phyloP scores from a whole-genome alignment of 768 basidiomycete species.

The Kwoniella dendrophila region DNA sequence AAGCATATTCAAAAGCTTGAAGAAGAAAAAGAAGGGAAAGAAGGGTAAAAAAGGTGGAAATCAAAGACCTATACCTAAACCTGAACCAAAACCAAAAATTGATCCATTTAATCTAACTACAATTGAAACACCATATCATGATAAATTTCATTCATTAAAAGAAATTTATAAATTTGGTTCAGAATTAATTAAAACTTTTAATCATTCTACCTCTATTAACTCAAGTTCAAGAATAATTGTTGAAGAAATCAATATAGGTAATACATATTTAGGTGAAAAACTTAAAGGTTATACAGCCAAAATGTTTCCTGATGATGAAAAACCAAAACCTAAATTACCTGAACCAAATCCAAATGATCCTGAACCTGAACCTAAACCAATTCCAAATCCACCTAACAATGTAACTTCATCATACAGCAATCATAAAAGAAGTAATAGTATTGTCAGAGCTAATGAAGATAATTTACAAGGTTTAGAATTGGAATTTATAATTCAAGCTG shows the following conservation, averaged over 20 bases:
- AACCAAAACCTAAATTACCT: not conserved
- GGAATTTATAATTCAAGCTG: conserved; percentile 70
- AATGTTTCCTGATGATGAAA: conserved; percentile 20
- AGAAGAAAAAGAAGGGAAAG: conserved; percentile 6
- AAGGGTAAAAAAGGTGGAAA: conserved; percentile 8
- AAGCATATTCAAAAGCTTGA: not conserved
- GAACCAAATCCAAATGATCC: not conserved
- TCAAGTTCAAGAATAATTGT: conserved; percentile 27
- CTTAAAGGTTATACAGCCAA: conserved; percentile 46
- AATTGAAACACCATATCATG: conserved; percentile 48
- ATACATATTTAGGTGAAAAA: conserved; percentile 43
- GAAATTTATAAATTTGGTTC: conserved; percentile 48
- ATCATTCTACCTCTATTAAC: not conserved
- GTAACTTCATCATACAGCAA: not conserved
- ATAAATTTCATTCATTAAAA: conserved; percentile 46
- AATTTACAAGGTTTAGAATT: conserved; percentile 21
- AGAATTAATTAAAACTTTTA: conserved; percentile 34
- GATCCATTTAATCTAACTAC: conserved; percentile 31
- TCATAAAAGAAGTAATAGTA: not conserved
- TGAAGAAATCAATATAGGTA: conserved; percentile 38
- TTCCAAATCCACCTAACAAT: not conserved
- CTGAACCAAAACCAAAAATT: not conserved
- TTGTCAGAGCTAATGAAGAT: conserved; percentile 15
- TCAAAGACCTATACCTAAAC: conserved; percentile 3
- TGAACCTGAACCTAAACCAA: not conserved